A percentile compares a stretch with the other conserved stretches of the same genome.
Conservation (phyloP, 2,329 filamentous ascomycete genomes). For the Ascochyta fabae region DNA sequence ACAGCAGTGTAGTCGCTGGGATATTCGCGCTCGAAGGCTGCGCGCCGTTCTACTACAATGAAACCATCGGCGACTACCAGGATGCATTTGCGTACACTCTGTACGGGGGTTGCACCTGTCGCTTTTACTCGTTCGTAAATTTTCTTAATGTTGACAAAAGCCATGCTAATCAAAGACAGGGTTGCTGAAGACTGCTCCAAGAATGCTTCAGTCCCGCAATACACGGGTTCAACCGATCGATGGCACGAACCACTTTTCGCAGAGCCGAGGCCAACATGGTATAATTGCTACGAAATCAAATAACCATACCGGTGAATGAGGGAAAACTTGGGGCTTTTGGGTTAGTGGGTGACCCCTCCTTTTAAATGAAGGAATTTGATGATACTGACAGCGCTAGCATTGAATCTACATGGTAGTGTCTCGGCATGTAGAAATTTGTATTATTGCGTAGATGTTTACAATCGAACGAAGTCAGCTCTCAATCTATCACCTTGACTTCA, state of each 20-base stretch:
- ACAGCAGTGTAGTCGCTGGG: constrained; percentile 9
- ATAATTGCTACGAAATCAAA: constrained; percentile 9
- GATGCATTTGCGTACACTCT: constrained; percentile 17
- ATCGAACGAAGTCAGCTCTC: no score
- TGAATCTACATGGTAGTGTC: no score
- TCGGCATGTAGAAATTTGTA: no score
- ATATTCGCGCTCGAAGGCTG: constrained; percentile 4
- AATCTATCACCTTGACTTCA: no score
- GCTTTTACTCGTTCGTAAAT: constrained; percentile 10
- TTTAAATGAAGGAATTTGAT: no score
- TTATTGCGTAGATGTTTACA: no score
- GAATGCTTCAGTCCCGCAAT: not conserved
- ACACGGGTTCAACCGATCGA: constrained; percentile 11
- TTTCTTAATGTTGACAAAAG: not conserved
- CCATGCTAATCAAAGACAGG: not conserved
- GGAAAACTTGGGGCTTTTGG: no score
- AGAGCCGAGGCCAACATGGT: constrained; percentile 23
- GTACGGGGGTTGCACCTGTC: constrained; percentile 12
- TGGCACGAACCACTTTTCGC: constrained; percentile 17
- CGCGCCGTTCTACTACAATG: constrained; percentile 14
- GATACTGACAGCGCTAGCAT: no score
- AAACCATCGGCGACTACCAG: constrained; percentile 6
- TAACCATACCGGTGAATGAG: not conserved
- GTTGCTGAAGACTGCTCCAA: constrained; percentile 3
- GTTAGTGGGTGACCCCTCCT: not conserved